A percentile compares a stretch with the other conserved stretches of the same genome.
Evolutionary conservation across 2,329 filamentous ascomycete genomes (phyloP).

Genomic region (Cytospora chrysosperma): DNA sequence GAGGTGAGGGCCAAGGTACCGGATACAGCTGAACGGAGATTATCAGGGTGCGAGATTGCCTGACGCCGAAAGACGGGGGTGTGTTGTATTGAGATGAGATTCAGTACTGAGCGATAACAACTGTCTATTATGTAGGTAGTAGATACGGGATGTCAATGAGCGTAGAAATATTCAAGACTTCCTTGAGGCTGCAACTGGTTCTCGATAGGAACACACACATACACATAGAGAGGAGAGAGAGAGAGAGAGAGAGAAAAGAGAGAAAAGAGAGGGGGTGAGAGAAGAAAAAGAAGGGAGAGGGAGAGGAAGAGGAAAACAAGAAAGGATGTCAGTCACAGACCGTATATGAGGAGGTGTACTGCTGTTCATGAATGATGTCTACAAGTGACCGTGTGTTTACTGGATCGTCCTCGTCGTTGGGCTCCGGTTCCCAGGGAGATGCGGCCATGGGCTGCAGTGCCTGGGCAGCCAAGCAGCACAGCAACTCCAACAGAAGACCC

Average conservation of each 20-base stretch:
- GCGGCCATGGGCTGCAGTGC: not conserved
- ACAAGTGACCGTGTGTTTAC: not conserved
- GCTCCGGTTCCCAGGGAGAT: not conserved
- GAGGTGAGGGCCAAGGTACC: conserved; percentile 14
- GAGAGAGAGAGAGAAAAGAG: not conserved
- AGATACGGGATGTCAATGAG: conserved; percentile 1
- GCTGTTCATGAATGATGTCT: not conserved
- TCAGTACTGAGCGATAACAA: conserved; percentile 10
- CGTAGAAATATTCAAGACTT: not conserved
- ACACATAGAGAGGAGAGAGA: not conserved
- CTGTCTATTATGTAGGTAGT: conserved; percentile 16
- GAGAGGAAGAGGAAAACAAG: not conserved
- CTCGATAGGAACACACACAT: too few species aligned
- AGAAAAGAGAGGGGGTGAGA: not conserved
- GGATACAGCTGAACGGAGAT: conserved; percentile 15
- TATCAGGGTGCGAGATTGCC: not conserved
- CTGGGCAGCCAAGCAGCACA: not conserved
- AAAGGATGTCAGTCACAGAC: not conserved
- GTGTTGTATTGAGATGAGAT: conserved; percentile 12
- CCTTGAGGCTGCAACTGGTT: conserved; percentile 3
- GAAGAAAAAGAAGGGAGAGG: not conserved
- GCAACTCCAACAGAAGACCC: too few species aligned
- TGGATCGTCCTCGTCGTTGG: not conserved
- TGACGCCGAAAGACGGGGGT: conserved; percentile 3
- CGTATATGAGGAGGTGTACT: not conserved